A percentile compares a stretch with the other conserved stretches of the same genome.
Conservation (phyloP, 306 rosid genomes). For the Gastrolobium bilobum region DNA sequence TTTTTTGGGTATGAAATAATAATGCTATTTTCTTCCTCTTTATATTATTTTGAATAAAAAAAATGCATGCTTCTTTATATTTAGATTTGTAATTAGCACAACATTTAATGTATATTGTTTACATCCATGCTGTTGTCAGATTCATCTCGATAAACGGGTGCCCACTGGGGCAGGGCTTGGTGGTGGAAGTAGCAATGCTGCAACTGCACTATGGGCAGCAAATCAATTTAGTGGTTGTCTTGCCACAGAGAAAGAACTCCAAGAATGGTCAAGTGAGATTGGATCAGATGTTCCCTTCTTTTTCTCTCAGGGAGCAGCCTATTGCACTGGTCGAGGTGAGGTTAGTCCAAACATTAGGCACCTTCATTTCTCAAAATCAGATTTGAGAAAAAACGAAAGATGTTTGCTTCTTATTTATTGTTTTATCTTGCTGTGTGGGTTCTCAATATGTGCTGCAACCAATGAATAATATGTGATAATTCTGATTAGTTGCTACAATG, state of each 20-base stretch:
- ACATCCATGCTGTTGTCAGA: conserved; percentile 60
- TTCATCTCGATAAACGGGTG: conserved; percentile 92
- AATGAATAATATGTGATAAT: conserved; percentile 26
- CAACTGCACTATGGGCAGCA: conserved; percentile 98
- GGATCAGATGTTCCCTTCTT: conserved; percentile 99
- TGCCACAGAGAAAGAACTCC: conserved; percentile 91
- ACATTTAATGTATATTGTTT: conserved; percentile 25
- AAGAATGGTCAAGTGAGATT: conserved; percentile 98
- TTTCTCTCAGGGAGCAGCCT: conserved; percentile 96
- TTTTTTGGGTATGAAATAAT: conserved; percentile 83
- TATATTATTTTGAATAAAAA: background rate
- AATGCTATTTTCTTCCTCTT: background rate
- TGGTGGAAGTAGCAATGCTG: conserved; percentile 99
- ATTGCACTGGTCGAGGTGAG: conserved; percentile 98
- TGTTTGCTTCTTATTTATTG: background rate
- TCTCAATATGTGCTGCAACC: background rate
- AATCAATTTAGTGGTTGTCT: conserved; percentile 83
- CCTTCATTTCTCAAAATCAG: conserved; percentile 32
- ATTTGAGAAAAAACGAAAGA: background rate
- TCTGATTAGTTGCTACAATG: background rate
- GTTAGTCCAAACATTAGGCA: conserved; percentile 61
- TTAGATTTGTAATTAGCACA: background rate
- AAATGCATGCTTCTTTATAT: background rate
- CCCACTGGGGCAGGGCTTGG: conserved; percentile 99
- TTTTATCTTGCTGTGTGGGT: conserved; percentile 3